Percentiles rank a stretch among this genome's conserved stretches.
These are phyloP conservation scores for Ascochyta koolunga DNA, from an alignment of 2,329 filamentous ascomycete species.

Conservation along the genomic window DNA sequence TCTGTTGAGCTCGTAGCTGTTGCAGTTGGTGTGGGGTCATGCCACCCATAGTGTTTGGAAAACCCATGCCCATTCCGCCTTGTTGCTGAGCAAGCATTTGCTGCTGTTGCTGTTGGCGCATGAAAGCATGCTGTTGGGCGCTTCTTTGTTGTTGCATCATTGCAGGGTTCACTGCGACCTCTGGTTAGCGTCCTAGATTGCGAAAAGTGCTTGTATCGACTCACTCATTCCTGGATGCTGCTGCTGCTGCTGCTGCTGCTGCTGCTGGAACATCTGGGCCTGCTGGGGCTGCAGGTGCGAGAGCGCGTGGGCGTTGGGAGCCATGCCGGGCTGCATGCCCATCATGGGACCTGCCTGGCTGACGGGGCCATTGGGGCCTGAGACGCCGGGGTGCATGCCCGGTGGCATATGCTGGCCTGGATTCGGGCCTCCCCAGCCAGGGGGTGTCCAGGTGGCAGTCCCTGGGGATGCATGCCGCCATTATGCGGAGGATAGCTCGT, in stretches of 20 bases:
- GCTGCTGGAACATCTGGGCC: constrained; percentile 61
- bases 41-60: constrained; percentile 61
- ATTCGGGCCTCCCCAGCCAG: constrained; percentile 73
- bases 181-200: constrained; percentile 14
- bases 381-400: constrained; percentile 74
- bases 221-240: constrained; percentile 49
- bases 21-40: constrained; percentile 52
- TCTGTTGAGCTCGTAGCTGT: constrained; percentile 34
- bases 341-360: constrained; percentile 75
- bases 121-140: constrained; percentile 55
- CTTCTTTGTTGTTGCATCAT: constrained; percentile 49
- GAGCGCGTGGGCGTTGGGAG: constrained; percentile 70
- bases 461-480: constrained; percentile 75
- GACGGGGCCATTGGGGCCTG: constrained; percentile 71
- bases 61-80: constrained; percentile 58
- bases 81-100: constrained; percentile 60
- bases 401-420: constrained; percentile 73
- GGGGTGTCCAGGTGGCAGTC: constrained; percentile 68
- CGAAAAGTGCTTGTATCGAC: constrained; percentile 17
- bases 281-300: constrained; percentile 73
- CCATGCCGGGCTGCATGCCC: constrained; percentile 74
- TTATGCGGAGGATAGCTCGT: constrained; percentile 69
- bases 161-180: constrained; percentile 45
- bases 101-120: constrained; percentile 60
- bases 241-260: constrained; percentile 56